Base-by-base conservation (phyloP, 2,329 filamentous ascomycete species). In the Monilinia polystroma region DNA sequence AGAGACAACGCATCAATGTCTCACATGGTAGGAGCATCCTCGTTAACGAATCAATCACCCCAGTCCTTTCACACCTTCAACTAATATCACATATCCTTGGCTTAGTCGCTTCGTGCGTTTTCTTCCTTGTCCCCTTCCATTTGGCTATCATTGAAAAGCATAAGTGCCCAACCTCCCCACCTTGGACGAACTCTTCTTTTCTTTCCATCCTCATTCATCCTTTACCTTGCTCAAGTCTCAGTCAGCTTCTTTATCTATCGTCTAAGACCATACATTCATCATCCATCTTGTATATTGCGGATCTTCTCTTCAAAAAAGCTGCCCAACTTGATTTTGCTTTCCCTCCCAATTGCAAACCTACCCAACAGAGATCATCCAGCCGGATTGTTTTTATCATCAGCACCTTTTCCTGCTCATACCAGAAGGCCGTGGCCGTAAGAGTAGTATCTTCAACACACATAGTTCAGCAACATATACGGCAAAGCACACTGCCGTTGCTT, bases 1-100 rank as follows among this genome's bases (percentile, higher is more conserved):
- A 51, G 20, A 51, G 72, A 71, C 73, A 75, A 70, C 73, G 70
- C 73, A 75, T 74, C 73, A 66, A 66, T 74, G 71, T 75, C 73
- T 74, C 72, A 72, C 65, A 60, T 63, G 26, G 51, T 41, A 53
- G 23, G 43, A 49, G 32, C 10, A 67, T 64, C 65, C 65, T 64
- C 51, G 45, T 62, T 11, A 18, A 51, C 45, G 51, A 62, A 62
- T 62, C 58, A 51, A 26, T 8, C 11, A 62, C 45, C 58, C 58
- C 29, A 32, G 58, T 51, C 32, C 45, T 62, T 38, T 51, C 29
- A 49, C 29, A 60, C 57, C 43, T 60, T 35, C 32, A 26, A 59
- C 43, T 59, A 59, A 47, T 59, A 45, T 59, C 57, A 63, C 38
- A 54, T 63, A 53, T 49, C 52, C 63, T 64, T 56, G 63, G 35